Evolutionary conservation across 192 early-diverging fungal genomes (phyloP).

Genomic region (Paraglomus brasilianum): DNA sequence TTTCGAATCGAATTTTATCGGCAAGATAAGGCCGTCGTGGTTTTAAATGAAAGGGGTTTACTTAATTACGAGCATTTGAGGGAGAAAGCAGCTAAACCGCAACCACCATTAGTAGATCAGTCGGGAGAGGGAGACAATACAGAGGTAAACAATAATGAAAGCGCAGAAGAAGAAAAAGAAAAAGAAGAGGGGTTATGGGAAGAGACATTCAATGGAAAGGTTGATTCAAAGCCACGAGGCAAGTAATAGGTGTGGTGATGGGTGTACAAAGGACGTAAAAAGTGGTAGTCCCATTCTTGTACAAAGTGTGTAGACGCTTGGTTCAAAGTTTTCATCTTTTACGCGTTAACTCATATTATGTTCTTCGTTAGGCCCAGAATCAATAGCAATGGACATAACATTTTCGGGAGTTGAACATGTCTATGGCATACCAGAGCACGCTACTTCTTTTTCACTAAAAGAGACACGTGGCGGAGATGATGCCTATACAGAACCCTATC

Average conservation of each 20-base stretch:
- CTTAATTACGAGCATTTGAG: slow-evolving; percentile 83
- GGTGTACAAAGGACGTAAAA: not conserved
- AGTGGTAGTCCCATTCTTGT: not conserved
- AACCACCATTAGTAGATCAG: slow-evolving; percentile 42
- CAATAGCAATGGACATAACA: slow-evolving; percentile 88
- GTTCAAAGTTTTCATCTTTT: not conserved
- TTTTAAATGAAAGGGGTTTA: slow-evolving; percentile 81
- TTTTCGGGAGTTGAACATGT: slow-evolving; percentile 86
- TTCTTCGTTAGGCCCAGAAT: slow-evolving; percentile 71
- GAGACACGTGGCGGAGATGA: slow-evolving; percentile 75
- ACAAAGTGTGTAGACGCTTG: not conserved
- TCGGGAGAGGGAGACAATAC: slow-evolving; percentile 39
- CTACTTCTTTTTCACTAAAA: slow-evolving; percentile 80
- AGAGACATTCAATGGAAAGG: slow-evolving; percentile 85
- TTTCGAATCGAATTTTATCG: slow-evolving; percentile 62
- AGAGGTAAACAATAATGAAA: slow-evolving; percentile 31
- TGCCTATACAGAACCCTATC: slow-evolving; percentile 88
- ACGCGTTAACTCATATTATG: not conserved
- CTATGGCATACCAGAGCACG: slow-evolving; percentile 97
- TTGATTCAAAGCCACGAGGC: slow-evolving; percentile 94
- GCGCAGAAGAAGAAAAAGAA: slow-evolving; percentile 43
- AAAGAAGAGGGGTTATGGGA: slow-evolving; percentile 68
- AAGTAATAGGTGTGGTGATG: not conserved
- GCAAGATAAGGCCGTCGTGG: slow-evolving; percentile 54
- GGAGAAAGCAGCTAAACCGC: slow-evolving; percentile 45